Conservation (phyloP, 768 basidiomycete species). For the Trametes coccinea region DNA sequence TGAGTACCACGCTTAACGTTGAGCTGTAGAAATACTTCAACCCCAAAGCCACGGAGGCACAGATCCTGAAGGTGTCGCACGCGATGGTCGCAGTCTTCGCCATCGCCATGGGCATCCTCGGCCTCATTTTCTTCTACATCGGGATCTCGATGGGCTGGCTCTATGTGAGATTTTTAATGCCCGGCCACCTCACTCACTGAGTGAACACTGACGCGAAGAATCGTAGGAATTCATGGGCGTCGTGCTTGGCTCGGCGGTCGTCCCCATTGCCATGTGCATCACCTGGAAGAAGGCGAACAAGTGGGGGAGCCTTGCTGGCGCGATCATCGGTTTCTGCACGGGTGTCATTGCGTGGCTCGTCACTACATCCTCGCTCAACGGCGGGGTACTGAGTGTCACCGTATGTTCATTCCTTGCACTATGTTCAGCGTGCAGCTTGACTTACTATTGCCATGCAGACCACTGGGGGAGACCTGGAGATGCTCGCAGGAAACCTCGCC, state of each 20-base stretch:
- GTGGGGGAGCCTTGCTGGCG: slow-evolving; percentile 76
- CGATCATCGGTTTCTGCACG: slow-evolving; percentile 64
- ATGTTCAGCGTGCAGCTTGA: background rate
- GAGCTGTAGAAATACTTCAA: slow-evolving; percentile 69
- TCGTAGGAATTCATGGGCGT: slow-evolving; percentile 84
- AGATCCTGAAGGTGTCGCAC: slow-evolving; percentile 72
- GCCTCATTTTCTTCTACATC: slow-evolving; percentile 85
- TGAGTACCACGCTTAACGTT: background rate
- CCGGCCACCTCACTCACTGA: background rate
- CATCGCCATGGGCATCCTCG: slow-evolving; percentile 78
- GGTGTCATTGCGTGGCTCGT: slow-evolving; percentile 87
- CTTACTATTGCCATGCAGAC: slow-evolving; percentile 17
- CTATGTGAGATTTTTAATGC: slow-evolving; percentile 54
- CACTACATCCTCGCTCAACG: slow-evolving; percentile 70
- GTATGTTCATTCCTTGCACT: slow-evolving; percentile 37
- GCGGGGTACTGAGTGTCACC: slow-evolving; percentile 66
- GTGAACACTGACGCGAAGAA: background rate
- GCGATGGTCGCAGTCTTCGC: slow-evolving; percentile 69
- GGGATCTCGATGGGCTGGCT: slow-evolving; percentile 95
- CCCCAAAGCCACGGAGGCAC: slow-evolving; percentile 71
- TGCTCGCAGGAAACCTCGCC: slow-evolving; percentile 90
- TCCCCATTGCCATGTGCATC: slow-evolving; percentile 82
- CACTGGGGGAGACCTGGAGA: slow-evolving; percentile 51
- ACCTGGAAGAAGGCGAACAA: slow-evolving; percentile 88
- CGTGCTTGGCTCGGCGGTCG: slow-evolving; percentile 81